A percentile compares a stretch with the other conserved stretches of the same genome.
phyloP scores from a whole-genome alignment of 2,329 filamentous ascomycete genomes.

The Colletotrichum sansevieriae region DNA sequence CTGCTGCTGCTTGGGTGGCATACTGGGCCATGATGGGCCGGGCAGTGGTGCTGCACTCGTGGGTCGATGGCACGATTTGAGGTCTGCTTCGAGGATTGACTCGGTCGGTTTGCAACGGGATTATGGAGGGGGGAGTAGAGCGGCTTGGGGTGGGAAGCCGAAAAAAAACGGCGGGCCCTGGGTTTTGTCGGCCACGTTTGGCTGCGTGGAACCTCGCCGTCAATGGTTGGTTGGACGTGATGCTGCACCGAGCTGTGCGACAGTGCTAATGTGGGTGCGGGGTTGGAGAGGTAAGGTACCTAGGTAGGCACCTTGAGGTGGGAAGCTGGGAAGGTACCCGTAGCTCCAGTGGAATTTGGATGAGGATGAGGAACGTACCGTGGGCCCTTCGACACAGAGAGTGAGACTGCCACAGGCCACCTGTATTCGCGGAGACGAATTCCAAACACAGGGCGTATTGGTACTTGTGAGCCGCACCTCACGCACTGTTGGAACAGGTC shows the following conservation, averaged over 20 bases:
- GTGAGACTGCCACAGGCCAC: no score
- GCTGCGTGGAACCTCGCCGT: conserved; percentile 4
- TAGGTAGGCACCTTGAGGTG: background rate
- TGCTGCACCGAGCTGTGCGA: background rate
- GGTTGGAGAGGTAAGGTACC: background rate
- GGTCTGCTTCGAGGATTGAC: conserved; percentile 41
- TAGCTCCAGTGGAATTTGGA: conserved; percentile 9
- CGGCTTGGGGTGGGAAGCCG: conserved; percentile 36
- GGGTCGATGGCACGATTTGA: conserved; percentile 38
- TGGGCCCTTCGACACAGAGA: no score
- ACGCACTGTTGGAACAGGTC: background rate
- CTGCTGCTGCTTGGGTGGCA: conserved; percentile 38
- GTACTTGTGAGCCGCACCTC: conserved; percentile 18
- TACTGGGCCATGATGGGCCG: conserved; percentile 47
- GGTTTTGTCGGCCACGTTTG: conserved; percentile 29
- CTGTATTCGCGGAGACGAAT: conserved; percentile 20
- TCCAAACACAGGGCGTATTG: conserved; percentile 33
- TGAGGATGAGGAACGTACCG: no score
- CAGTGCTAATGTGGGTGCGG: conserved; percentile 6
- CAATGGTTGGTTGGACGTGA: background rate
- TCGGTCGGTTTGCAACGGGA: conserved; percentile 50
- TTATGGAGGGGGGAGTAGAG: conserved; percentile 44
- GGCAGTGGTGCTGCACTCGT: conserved; percentile 35
- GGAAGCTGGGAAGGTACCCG: background rate
- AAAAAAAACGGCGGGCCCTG: conserved; percentile 39